Evolutionary conservation across 306 rosid genomes (phyloP), one percentile per base, ranked within the genome.

Genomic region (Benincasa hispida): DNA sequence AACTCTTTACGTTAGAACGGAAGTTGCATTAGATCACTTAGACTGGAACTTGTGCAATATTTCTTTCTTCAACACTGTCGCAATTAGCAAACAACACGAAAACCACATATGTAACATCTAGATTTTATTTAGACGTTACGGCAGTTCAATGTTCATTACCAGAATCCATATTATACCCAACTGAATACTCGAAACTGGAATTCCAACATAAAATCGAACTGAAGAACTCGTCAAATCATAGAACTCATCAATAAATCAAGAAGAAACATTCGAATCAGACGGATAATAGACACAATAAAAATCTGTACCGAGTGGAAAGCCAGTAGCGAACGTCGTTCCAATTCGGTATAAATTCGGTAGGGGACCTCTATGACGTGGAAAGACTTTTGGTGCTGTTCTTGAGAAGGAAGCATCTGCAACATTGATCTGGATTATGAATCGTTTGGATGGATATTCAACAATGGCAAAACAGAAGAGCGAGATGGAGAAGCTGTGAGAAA

Each of bases 251-350:
- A 28, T 3, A 19, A 7, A 19, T 28, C 37, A 69, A 45, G 77
- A 19, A 74, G 63, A 50, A 34, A 32, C 50, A 51, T 19, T 10
- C 32, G 21, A 35, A 74, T 15, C 5, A 54, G 50, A 32, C 28
- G 14, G 14, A 34, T 56, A 67, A 60, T 4, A 60, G 58, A 32
- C 32, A 30, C 25, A 72, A 30, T 0, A 72, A 50, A 12, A 51
- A 51, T 28, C 84, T 77, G 6, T 89, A 90, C 98, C 60, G 3
- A 91, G 90, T 9, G 93, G 90, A 50, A 89, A 87, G 60, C 98
- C 97, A 68, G 94, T 77, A 65, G 79, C 55, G 35, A 90, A 93
- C 72, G 89, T 47, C 2, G 93, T 45, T 39, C 87, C 85, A 63
- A 77, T 21, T 32, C 78, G 68, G 68, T 68, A 39, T 27, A 79